A percentile compares a stretch with the other conserved stretches of the same genome.
Conservation (phyloP, 257 asterid genomes). For the Solanum pinnatisectum region DNA sequence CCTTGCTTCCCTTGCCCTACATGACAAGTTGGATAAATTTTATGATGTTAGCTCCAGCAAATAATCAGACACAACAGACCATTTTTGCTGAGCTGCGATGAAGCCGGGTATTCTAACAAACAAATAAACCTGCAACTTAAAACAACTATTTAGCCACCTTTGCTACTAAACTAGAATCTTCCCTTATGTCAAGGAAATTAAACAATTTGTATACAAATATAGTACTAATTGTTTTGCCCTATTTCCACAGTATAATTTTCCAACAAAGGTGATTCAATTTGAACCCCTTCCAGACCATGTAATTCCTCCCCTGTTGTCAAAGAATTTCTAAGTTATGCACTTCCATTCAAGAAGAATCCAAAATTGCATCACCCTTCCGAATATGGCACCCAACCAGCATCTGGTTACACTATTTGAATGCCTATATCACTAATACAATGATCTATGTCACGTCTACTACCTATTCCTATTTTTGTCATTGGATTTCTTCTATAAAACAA, state of each 20-base stretch:
- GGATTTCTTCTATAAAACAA: not conserved
- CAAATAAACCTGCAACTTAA: not conserved
- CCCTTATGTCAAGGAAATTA: not conserved
- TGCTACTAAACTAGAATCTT: not conserved
- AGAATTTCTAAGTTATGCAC: not conserved
- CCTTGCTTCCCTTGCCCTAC: slow-evolving; percentile 32
- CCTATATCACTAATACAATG: not conserved
- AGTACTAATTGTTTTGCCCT: not conserved
- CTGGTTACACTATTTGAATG: not conserved
- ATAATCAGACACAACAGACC: not conserved
- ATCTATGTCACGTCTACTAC: not conserved
- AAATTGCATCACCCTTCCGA: not conserved
- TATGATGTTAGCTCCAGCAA: not conserved
- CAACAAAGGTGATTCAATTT: not conserved
- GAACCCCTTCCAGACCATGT: not conserved
- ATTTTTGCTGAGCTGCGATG: not conserved
- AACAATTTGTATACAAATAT: not conserved
- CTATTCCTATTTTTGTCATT: not conserved
- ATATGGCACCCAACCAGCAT: not conserved
- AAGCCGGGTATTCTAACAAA: not conserved
- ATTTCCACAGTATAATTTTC: not conserved
- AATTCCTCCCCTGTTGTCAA: not conserved
- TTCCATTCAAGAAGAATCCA: not conserved
- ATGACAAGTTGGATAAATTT: slow-evolving; percentile 11
- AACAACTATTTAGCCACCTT: not conserved